Evolutionary conservation across 2,329 filamentous ascomycete species (phyloP), one percentile per base, ranked within the genome.

Genomic region (Talaromyces piceae): DNA sequence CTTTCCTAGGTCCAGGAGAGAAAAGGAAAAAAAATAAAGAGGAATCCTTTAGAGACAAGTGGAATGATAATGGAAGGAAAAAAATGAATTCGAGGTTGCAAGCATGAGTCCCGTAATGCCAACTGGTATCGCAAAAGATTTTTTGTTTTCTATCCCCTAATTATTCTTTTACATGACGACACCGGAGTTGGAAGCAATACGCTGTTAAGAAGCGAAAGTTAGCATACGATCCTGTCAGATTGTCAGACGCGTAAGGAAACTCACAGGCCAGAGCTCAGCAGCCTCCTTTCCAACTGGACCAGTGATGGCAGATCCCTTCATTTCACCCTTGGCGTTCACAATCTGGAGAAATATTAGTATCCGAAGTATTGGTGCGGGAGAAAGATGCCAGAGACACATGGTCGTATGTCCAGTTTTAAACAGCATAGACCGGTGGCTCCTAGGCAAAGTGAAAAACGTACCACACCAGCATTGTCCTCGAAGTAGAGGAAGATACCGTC

Each of bases 311-410:
- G 90, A 96, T 73, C 93, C 93, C 87, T 98, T 98, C 93, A 98
- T 98, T 82, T 98, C 93, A 80, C 93, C 93, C 88, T 98, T 98
- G 77, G 91, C 90, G 83, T 98, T 98, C 82, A 98, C 93, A 71
- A 98, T 98, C 88, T 93, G 49, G n/a, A 22, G 16, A 20, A 47
- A 5, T 8, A 18, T 48, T 20, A 48, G 46, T 33, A 30, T 9
- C 18, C 7, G 4, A 13, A 7, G 25, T 12, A 9, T 20, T 25
- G 27, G 20, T 2, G 28, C 7, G 4, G 39, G 6, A 43, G 12
- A 43, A 22, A 8, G 1, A 9, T 16, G 20, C 39, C 39, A 43
- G 11, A 26, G 39, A 25, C 20, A n/a, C 20, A 43, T 26, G 11
- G 22, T 4, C 20, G 7, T 3, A 41, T 37, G 33, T 9, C 16